Percentiles rank a stretch among this genome's conserved stretches.
phyloP scores from a whole-genome alignment of 2,329 filamentous ascomycete genomes.

The Chaetomium sp. region DNA sequence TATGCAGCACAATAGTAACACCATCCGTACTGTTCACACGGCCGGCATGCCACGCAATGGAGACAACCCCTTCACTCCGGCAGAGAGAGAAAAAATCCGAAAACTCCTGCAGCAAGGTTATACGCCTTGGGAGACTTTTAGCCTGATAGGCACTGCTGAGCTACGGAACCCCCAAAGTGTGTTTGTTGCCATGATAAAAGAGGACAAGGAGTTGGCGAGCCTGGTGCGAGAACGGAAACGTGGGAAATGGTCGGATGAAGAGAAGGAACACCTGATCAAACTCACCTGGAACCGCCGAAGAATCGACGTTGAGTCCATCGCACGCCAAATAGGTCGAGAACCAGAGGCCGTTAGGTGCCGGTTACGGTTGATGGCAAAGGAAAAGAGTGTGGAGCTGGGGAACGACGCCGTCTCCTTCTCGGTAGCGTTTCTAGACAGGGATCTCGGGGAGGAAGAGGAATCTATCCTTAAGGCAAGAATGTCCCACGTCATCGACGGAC shows the following conservation, averaged over 20 bases:
- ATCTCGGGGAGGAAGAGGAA: neutral
- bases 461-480: neutral
- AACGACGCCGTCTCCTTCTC: neutral
- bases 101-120: conserved; percentile 1
- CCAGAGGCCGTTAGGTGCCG: neutral
- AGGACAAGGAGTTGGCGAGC: neutral
- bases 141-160: neutral
- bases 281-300: neutral
- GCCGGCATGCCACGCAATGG: neutral
- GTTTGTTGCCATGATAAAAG: neutral
- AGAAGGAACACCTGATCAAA: neutral
- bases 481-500: neutral
- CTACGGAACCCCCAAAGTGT: neutral
- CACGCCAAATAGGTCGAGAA: neutral
- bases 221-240: neutral
- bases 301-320: neutral
- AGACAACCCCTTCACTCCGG: neutral
- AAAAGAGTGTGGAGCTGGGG: neutral
- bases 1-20: neutral
- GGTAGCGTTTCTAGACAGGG: neutral
- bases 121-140: neutral
- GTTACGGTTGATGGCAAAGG: neutral
- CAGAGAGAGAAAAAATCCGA: neutral
- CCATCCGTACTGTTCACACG: neutral
- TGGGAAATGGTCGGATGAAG: neutral